Evolutionary conservation across 1,284 basidiomycete genomes (phyloP).

Genomic region (Fistulina hepatica): DNA sequence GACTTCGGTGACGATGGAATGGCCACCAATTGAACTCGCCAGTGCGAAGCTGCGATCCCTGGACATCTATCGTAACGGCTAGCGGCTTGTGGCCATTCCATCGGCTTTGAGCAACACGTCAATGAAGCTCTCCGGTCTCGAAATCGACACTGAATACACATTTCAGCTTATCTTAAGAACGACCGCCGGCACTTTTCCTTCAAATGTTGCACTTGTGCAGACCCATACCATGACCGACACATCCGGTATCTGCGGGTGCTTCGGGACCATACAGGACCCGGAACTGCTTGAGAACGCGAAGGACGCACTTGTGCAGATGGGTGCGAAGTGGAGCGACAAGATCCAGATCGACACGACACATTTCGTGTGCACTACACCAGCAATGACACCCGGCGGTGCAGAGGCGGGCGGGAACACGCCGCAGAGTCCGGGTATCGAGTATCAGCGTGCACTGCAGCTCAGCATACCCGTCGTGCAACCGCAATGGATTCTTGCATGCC

Average conservation of each 20-base stretch:
- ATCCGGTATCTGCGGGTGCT: constrained; percentile 85
- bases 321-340: constrained; percentile 79
- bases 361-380: constrained; percentile 87
- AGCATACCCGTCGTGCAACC: constrained; percentile 88
- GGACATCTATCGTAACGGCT: constrained; percentile 84
- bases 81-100: constrained; percentile 78
- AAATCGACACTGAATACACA: constrained; percentile 79
- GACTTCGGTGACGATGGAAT: constrained; percentile 89
- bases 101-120: constrained; percentile 73
- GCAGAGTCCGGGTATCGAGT: constrained; percentile 62
- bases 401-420: constrained; percentile 38
- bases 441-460: constrained; percentile 81
- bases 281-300: constrained; percentile 71
- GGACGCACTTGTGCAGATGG: constrained; percentile 69
- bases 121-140: constrained; percentile 83
- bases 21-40: constrained; percentile 79
- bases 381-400: constrained; percentile 51
- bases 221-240: constrained; percentile 94
- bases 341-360: constrained; percentile 97
- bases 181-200: constrained; percentile 80
- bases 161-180: constrained; percentile 90
- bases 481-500: constrained; percentile 82
- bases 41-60: constrained; percentile 76
- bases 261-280: constrained; percentile 76
- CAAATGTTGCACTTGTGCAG: constrained; percentile 68